Percentiles rank a stretch among this genome's conserved stretches.
Evolutionary conservation across 2,329 filamentous ascomycete species (phyloP).

Genomic region (Coleophoma cylindrospora): DNA sequence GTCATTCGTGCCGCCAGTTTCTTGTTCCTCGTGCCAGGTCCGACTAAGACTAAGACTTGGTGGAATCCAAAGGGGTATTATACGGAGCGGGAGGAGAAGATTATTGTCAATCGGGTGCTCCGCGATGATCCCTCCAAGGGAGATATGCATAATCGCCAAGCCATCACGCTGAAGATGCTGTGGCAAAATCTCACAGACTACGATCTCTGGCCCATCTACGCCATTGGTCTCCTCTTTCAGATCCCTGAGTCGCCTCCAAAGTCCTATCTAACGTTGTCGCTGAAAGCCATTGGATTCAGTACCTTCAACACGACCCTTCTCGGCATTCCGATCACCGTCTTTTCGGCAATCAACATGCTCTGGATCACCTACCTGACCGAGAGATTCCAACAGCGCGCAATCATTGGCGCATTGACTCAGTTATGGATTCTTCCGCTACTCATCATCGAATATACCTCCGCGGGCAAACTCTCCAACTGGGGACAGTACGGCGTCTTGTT

Average conservation of each 20-base stretch:
- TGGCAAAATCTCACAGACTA: conserved; percentile 44
- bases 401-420: conserved; percentile 29
- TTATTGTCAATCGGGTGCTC: conserved; percentile 57
- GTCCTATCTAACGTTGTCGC: conserved; percentile 17
- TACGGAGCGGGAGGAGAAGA: conserved; percentile 56
- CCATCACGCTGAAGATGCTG: conserved; percentile 37
- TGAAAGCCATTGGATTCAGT: conserved; percentile 18
- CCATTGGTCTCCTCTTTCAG: conserved; percentile 27
- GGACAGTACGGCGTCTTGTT: conserved; percentile 28
- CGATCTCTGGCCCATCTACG: conserved; percentile 47
- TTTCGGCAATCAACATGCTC: conserved; percentile 29
- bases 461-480: background rate
- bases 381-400: conserved; percentile 29
- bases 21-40: conserved; percentile 9
- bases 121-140: conserved; percentile 47
- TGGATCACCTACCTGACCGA: conserved; percentile 41
- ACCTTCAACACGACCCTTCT: conserved; percentile 41
- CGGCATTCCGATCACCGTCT: conserved; percentile 37
- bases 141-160: conserved; percentile 44
- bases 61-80: conserved; percentile 59
- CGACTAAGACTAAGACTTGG: conserved; percentile 35
- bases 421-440: conserved; percentile 36
- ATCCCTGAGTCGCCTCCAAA: conserved; percentile 14
- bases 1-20: conserved; percentile 6
- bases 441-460: conserved; percentile 18